Conservation (phyloP, 106 monocot species). For the Agapanthus africanus region DNA sequence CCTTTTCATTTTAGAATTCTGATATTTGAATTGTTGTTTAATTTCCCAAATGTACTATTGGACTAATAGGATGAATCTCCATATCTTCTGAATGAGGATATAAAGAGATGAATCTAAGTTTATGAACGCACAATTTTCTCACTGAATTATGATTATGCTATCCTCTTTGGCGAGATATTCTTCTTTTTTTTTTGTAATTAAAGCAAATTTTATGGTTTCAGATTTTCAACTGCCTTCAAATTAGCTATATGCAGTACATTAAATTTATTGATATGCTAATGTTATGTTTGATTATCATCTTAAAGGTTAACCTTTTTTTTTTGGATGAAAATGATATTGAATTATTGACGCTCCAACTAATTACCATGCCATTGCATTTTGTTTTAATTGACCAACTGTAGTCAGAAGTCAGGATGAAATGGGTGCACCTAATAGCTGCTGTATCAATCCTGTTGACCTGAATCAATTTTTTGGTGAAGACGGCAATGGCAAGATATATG, state of each 20-base stretch:
- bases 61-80: neutral
- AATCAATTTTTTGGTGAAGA: constrained; percentile 89
- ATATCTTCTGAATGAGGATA: neutral
- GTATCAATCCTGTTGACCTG: constrained; percentile 50
- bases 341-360: neutral
- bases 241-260: too few species aligned
- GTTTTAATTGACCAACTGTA: constrained; percentile 20
- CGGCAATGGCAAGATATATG: constrained; percentile 97
- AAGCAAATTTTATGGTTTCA: neutral
- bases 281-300: neutral
- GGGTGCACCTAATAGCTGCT: constrained; percentile 25
- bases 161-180: too few species aligned
- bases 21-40: neutral
- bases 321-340: neutral
- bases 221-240: neutral
- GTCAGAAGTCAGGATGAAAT: constrained; percentile 63
- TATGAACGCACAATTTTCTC: neutral
- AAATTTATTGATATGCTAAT: too few species aligned
- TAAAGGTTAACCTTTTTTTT: neutral
- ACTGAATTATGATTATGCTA: too few species aligned
- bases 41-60: neutral
- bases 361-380: neutral
- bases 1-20: too few species aligned
- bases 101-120: neutral
- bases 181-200: too few species aligned